These are phyloP conservation scores for Aurifilum marmelostoma DNA, from an alignment of 2,329 filamentous ascomycete species.

Conservation along the genomic window DNA sequence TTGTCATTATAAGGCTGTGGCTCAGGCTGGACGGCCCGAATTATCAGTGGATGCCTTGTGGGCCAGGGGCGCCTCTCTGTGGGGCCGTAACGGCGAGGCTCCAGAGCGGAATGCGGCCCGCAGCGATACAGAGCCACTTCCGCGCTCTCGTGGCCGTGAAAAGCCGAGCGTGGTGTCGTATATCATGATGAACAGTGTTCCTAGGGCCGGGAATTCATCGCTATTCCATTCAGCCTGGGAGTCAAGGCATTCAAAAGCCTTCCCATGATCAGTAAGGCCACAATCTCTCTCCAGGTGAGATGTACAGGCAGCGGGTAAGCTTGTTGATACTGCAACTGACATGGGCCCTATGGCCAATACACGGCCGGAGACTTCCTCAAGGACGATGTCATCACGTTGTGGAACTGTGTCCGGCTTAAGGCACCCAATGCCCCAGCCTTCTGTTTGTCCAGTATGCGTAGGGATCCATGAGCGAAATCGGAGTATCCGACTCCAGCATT, in stretches of 20 bases:
- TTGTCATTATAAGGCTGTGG: not conserved
- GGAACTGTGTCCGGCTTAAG: not conserved
- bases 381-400: too few species aligned
- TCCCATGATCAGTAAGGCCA: not conserved
- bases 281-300: not conserved
- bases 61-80: not conserved
- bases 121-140: slow-evolving; percentile 6
- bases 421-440: not conserved
- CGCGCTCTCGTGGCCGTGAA: slow-evolving; percentile 2
- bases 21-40: not conserved
- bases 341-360: not conserved
- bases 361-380: not conserved
- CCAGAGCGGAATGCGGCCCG: slow-evolving; percentile 7
- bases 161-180: slow-evolving; percentile 7
- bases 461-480: not conserved
- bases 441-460: not conserved
- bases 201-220: not conserved
- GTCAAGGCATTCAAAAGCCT: not conserved
- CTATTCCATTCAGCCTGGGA: not conserved
- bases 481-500: too few species aligned
- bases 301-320: not conserved
- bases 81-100: not conserved
- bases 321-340: not conserved
- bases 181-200: not conserved
- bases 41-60: not conserved